Evolutionary conservation across 345 rosid genomes (phyloP), one percentile per base, ranked within the genome.

Genomic region (Salix caprea): DNA sequence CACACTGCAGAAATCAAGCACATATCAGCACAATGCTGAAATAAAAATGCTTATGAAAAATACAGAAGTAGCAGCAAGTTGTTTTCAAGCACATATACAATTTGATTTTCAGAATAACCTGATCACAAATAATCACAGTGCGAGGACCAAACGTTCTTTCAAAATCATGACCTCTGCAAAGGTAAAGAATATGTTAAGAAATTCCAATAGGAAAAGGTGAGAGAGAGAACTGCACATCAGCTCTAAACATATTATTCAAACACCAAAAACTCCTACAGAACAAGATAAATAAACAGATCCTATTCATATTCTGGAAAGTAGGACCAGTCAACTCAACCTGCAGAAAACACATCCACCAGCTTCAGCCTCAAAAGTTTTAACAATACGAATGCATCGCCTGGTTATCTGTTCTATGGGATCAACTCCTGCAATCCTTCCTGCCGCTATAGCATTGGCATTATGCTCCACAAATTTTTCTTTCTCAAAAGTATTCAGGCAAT

Each of bases 81-180:
- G 61, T 65, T 80, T 34, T 24, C 14, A 23, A 80, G 21, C 16
- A 3, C 11, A 70, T 12, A 56, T 30, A 64, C 65, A 24, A 81
- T 73, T 28, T 70, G 56, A 67, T 39, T 24, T 54, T 32, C 80
- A 70, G 39, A 76, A 73, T 26, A 34, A 96, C 98, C 97, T 93
- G 99, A 84, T 93, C 99, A 74, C 99, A 93, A 60, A 96, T 81
- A 67, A 96, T 92, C 71, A 96, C 97, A 56, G 96, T 96, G 69
- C 90, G 90, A 68, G 92, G 85, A 84, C 92, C 92, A 84, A 96
- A 96, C 34, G 90, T 85, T 83, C 80, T 85, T 80, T 87, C 80
- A 79, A 92, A 93, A 84, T 87, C 87, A 81, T 88, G 89, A 37
- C 89, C 89, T 73, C 99, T 93, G 92, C 87, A 89, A 64, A 69